phyloP scores from a whole-genome alignment of 2,329 filamentous ascomycete genomes.

The Camillea tinctor region DNA sequence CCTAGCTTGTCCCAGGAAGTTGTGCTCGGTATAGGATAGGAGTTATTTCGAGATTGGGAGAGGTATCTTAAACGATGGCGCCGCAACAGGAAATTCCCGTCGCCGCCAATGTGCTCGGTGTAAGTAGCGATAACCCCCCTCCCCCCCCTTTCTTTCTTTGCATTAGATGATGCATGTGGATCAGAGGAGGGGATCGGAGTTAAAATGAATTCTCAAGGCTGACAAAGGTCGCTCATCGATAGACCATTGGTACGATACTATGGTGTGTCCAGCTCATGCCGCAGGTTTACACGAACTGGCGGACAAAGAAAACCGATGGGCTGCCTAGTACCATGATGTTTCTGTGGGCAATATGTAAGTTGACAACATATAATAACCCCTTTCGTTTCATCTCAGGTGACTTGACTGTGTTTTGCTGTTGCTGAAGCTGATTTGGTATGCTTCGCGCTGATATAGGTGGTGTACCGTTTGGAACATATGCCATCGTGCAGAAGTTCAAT shows the following conservation, averaged over 20 bases:
- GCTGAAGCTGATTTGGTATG: neutral
- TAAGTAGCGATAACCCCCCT: constrained; percentile 27
- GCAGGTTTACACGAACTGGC: constrained; percentile 61
- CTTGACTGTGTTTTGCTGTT: neutral
- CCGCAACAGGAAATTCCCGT: constrained; percentile 30
- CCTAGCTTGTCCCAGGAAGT: too few species aligned
- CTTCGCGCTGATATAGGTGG: constrained; percentile 31
- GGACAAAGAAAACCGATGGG: constrained; percentile 59
- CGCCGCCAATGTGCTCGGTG: constrained; percentile 40
- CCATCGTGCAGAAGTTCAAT: constrained; percentile 41
- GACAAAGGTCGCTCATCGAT: neutral
- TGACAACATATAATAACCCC: too few species aligned
- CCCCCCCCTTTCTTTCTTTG: constrained; percentile 8
- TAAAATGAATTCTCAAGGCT: constrained; percentile 3
- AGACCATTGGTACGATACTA: constrained; percentile 35
- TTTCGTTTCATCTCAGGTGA: neutral
- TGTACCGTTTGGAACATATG: constrained; percentile 41
- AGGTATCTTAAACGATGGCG: constrained; percentile 19
- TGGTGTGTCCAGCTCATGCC: constrained; percentile 42
- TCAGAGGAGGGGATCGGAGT: neutral
- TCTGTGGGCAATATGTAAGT: constrained; percentile 57
- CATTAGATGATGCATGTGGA: too few species aligned
- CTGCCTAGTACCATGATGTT: constrained; percentile 61
- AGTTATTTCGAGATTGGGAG: neutral
- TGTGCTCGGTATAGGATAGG: neutral